phyloP scores from a whole-genome alignment of 129 eudicot species.

The Chrysanthemum makinoi region DNA sequence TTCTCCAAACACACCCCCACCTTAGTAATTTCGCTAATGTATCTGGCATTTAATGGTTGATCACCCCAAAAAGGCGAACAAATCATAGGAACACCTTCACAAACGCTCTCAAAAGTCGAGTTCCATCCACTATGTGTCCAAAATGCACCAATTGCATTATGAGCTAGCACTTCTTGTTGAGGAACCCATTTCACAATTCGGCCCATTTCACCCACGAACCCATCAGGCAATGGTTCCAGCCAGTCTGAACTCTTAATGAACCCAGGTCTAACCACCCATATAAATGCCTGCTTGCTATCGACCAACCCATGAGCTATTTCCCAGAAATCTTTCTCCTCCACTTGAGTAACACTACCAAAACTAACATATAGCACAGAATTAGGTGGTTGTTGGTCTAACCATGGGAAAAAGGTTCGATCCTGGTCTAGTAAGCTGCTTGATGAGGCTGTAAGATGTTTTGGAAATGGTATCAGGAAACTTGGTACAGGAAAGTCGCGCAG shows the following conservation, averaged over 20 bases:
- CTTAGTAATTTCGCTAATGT: constrained; percentile 36
- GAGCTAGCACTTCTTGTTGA: constrained; percentile 46
- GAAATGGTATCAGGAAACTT: constrained; percentile 35
- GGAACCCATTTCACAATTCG: constrained; percentile 58
- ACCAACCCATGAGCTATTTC: constrained; percentile 52
- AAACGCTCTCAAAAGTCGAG: constrained; percentile 52
- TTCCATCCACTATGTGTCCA: constrained; percentile 71
- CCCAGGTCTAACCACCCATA: constrained; percentile 49
- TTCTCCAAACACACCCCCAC: constrained; percentile 38
- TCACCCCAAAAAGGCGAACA: constrained; percentile 39
- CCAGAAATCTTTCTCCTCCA: constrained; percentile 22
- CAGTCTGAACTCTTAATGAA: constrained; percentile 32
- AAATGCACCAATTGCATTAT: constrained; percentile 39
- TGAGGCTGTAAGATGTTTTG: constrained; percentile 28
- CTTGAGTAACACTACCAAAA: constrained; percentile 44
- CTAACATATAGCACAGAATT: constrained; percentile 51
- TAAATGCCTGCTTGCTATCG: constrained; percentile 36
- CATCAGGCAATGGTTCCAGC: constrained; percentile 30
- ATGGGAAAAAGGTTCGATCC: constrained; percentile 34
- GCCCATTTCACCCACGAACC: constrained; percentile 32
- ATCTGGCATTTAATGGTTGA: constrained; percentile 38
- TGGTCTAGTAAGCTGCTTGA: constrained; percentile 31
- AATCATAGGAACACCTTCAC: constrained; percentile 57
- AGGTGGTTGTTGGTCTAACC: constrained; percentile 45
- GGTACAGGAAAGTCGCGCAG: constrained; percentile 20